Conservation (phyloP, 495 filamentous ascomycete species). For the Penicillium manginii region DNA sequence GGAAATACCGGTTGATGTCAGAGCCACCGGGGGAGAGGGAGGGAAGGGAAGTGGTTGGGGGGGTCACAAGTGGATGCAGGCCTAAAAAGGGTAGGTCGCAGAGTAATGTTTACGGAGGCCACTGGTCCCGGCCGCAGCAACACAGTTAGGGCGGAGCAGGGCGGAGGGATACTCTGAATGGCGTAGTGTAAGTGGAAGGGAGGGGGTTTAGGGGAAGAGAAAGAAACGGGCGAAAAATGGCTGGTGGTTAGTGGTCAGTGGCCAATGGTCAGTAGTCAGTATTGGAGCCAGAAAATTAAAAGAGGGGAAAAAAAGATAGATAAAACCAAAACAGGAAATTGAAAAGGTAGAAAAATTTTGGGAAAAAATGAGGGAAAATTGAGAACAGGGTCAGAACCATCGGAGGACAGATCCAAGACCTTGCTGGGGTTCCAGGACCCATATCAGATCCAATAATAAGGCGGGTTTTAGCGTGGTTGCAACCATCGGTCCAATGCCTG, state of each 20-base stretch:
- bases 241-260: not conserved
- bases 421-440: conserved; percentile 32
- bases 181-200: conserved; percentile 31
- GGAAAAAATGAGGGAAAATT: conserved; percentile 8
- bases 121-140: conserved; percentile 20
- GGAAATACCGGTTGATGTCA: conserved; percentile 50
- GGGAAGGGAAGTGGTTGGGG: conserved; percentile 14
- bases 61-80: conserved; percentile 45
- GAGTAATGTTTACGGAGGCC: conserved; percentile 31
- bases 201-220: conserved; percentile 8
- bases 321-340: conserved; percentile 2
- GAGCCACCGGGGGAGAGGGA: conserved; percentile 33
- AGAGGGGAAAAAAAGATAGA: conserved; percentile 9
- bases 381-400: conserved; percentile 19
- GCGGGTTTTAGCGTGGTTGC: conserved; percentile 41
- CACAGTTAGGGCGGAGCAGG: conserved; percentile 19
- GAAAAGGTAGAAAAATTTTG: conserved; percentile 7
- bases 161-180: conserved; percentile 22
- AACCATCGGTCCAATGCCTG: conserved; percentile 34
- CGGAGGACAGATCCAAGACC: conserved; percentile 32
- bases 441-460: conserved; percentile 49
- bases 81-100: conserved; percentile 37
- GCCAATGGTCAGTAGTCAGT: not conserved
- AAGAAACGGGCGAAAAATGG: conserved; percentile 13
- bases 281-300: conserved; percentile 4